These are phyloP conservation scores for Tulasnella sp. DNA, from an alignment of 768 basidiomycete species.

Conservation along the genomic window DNA sequence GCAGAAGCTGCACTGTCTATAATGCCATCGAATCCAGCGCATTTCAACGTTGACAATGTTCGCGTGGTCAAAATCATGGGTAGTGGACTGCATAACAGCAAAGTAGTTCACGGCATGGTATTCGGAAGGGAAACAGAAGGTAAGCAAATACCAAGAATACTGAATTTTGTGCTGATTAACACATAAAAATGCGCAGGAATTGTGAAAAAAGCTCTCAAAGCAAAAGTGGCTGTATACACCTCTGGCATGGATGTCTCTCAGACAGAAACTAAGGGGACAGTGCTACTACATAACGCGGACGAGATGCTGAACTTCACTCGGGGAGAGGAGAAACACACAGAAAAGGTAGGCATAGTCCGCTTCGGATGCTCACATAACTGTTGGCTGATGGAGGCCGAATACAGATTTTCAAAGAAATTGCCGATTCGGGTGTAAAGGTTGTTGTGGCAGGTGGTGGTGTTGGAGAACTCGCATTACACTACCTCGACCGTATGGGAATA, in stretches of 20 bases:
- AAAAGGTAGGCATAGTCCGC: conserved; percentile 41
- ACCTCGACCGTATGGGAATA: conserved; percentile 85
- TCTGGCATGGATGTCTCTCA: conserved; percentile 85
- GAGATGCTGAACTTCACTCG: conserved; percentile 95
- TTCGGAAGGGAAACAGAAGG: conserved; percentile 94
- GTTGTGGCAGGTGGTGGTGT: conserved; percentile 87
- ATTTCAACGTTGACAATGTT: conserved; percentile 97
- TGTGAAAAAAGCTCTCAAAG: conserved; percentile 68
- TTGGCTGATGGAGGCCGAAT: too few species aligned
- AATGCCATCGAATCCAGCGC: conserved; percentile 76
- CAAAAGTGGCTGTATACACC: conserved; percentile 93
- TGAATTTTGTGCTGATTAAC: background rate
- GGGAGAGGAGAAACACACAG: conserved; percentile 93
- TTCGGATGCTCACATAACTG: background rate
- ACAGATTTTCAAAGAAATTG: conserved; percentile 93
- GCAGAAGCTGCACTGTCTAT: conserved; percentile 86
- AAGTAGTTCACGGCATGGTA: conserved; percentile 94
- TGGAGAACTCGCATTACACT: conserved; percentile 93
- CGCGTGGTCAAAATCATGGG: conserved; percentile 99
- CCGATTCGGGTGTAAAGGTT: conserved; percentile 86
- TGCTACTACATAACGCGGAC: conserved; percentile 85
- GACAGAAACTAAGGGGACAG: conserved; percentile 98
- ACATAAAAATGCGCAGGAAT: conserved; percentile 40
- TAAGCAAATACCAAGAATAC: conserved; percentile 27
- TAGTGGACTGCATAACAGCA: conserved; percentile 69